Base-by-base conservation (phyloP, 345 rosid genomes). In the Salix caprea region DNA sequence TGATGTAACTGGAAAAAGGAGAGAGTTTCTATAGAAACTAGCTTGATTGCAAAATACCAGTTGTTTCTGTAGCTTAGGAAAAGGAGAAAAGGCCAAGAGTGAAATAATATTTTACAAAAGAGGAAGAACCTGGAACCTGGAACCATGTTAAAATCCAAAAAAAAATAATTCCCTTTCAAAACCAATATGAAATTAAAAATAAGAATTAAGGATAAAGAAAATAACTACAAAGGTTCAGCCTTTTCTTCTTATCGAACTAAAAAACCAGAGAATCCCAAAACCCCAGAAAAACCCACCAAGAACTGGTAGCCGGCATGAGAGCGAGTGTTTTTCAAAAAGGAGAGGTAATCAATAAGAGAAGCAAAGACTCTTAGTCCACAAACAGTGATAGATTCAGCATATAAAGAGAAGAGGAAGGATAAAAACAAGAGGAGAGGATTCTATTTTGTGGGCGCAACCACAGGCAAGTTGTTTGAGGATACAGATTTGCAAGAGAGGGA, bases 51-150 rank as follows among this genome's bases (percentile, higher is more conserved):
- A 7, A 64, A 64, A n/a, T 56, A n/a, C 9, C 13, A 7, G 9
- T n/a, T 56, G 4, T n/a, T 56, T 66, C 44, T 28, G 30, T 26
- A 75, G 67, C 74, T 54, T 30, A 50, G 37, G 19, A 42, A 24
- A 77, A 13, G 26, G 3, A 65, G 78, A 79, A 83, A 83, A 77
- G 30, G 83, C 85, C 85, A 86, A 91, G 82, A 82, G 65, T 67
- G 64, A 32, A 46, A 44, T 60, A 74, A 7, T 13, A 74, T 50
- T 72, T 58, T 48, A 74, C 26, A 30, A 34, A 56, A 67, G 60
- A 65, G 73, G 78, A 76, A 73, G 28, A 26, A 26, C 28, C 28
- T 26, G 28, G 68, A 28, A 28, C 30, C 2, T 28, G 2, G 30
- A 28, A 28, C 30, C 30, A 28, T 28, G 30, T 28, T 28, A 28